These are phyloP conservation scores for Ehretia macrophylla DNA, from an alignment of 257 asterid species.

Conservation along the genomic window DNA sequence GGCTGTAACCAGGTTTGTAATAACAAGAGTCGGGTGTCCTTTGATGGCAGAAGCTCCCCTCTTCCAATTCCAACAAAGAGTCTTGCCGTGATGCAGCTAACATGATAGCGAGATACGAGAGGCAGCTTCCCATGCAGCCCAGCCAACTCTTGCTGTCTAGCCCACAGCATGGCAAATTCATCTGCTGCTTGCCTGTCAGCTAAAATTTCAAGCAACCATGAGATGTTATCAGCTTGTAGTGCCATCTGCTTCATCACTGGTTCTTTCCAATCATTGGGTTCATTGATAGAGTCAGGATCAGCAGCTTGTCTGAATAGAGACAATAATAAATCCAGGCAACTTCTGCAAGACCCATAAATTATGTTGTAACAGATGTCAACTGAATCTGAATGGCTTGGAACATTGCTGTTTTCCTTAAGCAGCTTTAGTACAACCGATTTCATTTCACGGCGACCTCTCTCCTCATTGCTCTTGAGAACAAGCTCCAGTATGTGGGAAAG, in stretches of 20 bases:
- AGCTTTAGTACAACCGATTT: conserved; percentile 79
- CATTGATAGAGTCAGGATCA: conserved; percentile 36
- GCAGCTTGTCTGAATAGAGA: conserved; percentile 67
- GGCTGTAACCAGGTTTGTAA: conserved; percentile 80
- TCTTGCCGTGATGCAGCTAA: conserved; percentile 67
- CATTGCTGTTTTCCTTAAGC: conserved; percentile 56
- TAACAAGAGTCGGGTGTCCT: conserved; percentile 63
- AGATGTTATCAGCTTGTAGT: conserved; percentile 70
- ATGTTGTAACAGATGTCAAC: conserved; percentile 55
- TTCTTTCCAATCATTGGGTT: conserved; percentile 28
- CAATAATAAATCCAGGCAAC: conserved; percentile 47
- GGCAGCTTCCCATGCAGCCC: conserved; percentile 51
- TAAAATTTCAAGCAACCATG: conserved; percentile 82
- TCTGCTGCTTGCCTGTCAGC: conserved; percentile 67
- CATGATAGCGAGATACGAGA: conserved; percentile 49
- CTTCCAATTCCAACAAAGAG: conserved; percentile 79
- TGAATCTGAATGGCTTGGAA: conserved; percentile 48
- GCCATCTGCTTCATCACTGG: conserved; percentile 39
- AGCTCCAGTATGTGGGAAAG: conserved; percentile 64
- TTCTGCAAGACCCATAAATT: conserved; percentile 56
- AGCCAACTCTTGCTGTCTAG: conserved; percentile 59
- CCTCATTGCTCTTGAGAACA: conserved; percentile 82
- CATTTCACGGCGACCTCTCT: conserved; percentile 85
- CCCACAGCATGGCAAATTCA: conserved; percentile 71
- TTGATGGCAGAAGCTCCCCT: conserved; percentile 80